Conservation (phyloP, 2,329 filamentous ascomycete species). For the Conoideocrella luteorostrata region DNA sequence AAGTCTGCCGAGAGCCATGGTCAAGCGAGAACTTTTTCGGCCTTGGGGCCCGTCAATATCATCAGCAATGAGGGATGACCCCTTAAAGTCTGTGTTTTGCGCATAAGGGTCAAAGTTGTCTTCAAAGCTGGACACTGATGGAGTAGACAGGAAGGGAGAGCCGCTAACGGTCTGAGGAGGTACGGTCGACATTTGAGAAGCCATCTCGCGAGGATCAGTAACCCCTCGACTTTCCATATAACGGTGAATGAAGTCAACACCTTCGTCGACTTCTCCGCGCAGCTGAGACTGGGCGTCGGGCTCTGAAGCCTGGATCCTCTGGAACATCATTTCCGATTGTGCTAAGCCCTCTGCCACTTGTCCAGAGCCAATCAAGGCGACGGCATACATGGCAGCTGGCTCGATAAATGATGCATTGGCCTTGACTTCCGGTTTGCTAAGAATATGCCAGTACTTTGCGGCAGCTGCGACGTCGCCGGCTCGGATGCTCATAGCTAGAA, state of each 20-base stretch:
- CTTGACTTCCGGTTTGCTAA: slow-evolving; percentile 56
- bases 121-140: slow-evolving; percentile 58
- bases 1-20: slow-evolving; percentile 76
- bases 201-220: slow-evolving; percentile 46
- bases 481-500: slow-evolving; percentile 82
- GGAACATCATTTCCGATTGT: slow-evolving; percentile 80
- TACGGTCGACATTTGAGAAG: slow-evolving; percentile 39
- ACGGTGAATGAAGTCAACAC: slow-evolving; percentile 59
- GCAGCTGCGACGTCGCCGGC: slow-evolving; percentile 72
- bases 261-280: slow-evolving; percentile 80
- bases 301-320: slow-evolving; percentile 64
- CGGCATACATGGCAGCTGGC: slow-evolving; percentile 82
- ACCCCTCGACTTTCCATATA: slow-evolving; percentile 54
- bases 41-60: slow-evolving; percentile 76
- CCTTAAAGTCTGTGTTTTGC: slow-evolving; percentile 85
- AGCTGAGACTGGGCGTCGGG: slow-evolving; percentile 47
- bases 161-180: slow-evolving; percentile 34
- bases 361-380: slow-evolving; percentile 80
- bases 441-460: slow-evolving; percentile 71
- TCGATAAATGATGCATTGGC: slow-evolving; percentile 67
- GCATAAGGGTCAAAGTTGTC: slow-evolving; percentile 90
- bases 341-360: slow-evolving; percentile 74
- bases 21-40: slow-evolving; percentile 65
- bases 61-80: slow-evolving; percentile 84
- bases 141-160: slow-evolving; percentile 48